Base-by-base conservation (phyloP, 2,329 filamentous ascomycete genomes). In the Aspergillus latus region DNA sequence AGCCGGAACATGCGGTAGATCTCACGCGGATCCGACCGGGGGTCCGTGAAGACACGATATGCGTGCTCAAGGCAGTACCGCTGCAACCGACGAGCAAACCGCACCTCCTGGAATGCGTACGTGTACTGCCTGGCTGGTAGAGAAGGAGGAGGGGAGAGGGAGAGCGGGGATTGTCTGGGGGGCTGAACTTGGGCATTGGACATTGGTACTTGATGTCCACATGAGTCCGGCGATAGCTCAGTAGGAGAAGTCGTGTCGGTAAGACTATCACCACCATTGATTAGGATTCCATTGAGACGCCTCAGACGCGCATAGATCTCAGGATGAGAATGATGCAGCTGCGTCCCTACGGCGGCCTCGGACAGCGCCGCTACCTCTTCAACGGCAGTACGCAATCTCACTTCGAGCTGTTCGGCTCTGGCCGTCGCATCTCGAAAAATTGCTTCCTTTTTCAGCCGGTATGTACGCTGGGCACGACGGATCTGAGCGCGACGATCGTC, bases 361-460 rank as follows among this genome's bases (percentile, higher is more conserved):
- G 52, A 37, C 43, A 58, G 42, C 1, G 8, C 26, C 1, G 21
- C 13, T 1, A 59, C 10, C 15, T 51, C 58, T 3, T 46, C 10
- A 2, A 37, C 40, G 26, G 54, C 52, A 6, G 29, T 60, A 42
- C 59, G 54, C 45, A 68, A 47, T 2, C 59, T 63, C 26, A 81
- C 79, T 57, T 87, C 83, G n/a, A 95, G 81, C 26, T 84, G 80
- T 52, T 85, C 78, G 28, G 93, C 89, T 59, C 87, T 82, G 52
- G 84, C 81, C 68, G 91, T 87, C 9, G 96, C 79, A 1, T 84
- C 84, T 29, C 84, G 82, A 54, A 96, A 93, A 4, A 89, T 88
- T 21, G 83, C 87, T 68, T 96, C 92, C 73, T 96, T 96, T 50
- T 92, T 86, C 66, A 88, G 85, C 13, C 92, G 85, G 68, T 96